Base-by-base conservation (phyloP, 306 rosid genomes). In the Prunus campanulata region DNA sequence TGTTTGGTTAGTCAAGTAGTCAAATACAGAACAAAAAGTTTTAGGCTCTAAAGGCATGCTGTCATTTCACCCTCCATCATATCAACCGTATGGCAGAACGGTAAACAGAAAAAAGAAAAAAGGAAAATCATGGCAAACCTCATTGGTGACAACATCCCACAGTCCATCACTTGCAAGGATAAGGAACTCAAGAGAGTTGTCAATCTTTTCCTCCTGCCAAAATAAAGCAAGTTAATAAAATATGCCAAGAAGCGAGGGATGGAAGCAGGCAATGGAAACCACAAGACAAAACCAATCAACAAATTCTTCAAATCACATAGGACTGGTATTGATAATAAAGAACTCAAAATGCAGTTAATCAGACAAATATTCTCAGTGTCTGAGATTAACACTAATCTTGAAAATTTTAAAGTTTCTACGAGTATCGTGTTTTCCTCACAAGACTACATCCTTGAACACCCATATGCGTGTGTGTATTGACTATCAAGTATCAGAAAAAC, bases 91-190 rank as follows among this genome's bases (percentile, higher is more conserved):
- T 35, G 0, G 42, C 24, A 11, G 47, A 2, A n/a, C n/a, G 50
- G 67, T 10, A 74, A 25, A 24, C 9, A 68, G 61, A 42, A 47
- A 8, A 66, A 68, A 42, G 65, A 27, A 50, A 8, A 66, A 68
- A 42, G 70, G 51, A 71, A 74, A 71, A 50, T 66, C 55, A 30
- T 56, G 75, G 71, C 82, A 74, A 75, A 93, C 98, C 98, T 93
- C 97, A 66, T 93, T 93, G 69, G 98, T 48, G 87, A 93, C 98
- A 62, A 93, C 98, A 83, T 93, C 98, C 98, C 98, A 93, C 77
- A 93, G 80, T 66, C 98, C 98, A 68, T 93, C 98, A 76, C 98
- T 93, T 22, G 98, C 98, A 74, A 93, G 85, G 77, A 93, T 93
- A 78, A 93, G 98, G 87, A 93, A 91, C 85, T 93, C 98, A 3